Base-by-base conservation (phyloP, 2,329 filamentous ascomycete genomes). In the Diaporthe amygdali region DNA sequence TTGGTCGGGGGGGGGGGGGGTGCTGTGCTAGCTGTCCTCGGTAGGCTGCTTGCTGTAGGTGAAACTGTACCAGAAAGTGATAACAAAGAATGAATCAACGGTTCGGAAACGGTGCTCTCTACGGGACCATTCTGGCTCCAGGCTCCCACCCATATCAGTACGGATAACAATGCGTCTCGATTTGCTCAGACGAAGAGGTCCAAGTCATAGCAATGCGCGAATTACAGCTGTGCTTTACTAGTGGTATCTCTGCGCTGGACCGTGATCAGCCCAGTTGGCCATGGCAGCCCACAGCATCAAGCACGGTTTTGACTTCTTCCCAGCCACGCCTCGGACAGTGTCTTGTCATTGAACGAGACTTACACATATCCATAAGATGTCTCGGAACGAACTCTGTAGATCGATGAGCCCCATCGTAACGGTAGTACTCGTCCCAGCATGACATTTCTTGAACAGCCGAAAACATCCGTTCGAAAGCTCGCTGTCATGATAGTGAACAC, bases 31-130 rank as follows among this genome's bases (percentile, higher is more conserved):
- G 59, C 7, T 63, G 44, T 8, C 20, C 27, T 47, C 27, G 59
- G 20, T 8, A 17, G 59, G 59, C 30, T 63, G 27, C 56, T 17
- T 63, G 56, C 59, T 47, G 59, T 25, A 47, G 59, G 9, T 34
- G 59, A 47, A 63, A 63, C 59, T 12, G 27, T n/a, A 12, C 39
- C 20, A 14, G 27, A 30, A 7, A 10, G 15, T 1, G 41, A 63
- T 30, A 63, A 63, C 59, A 63, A 49, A 47, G 59, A 22, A 34
- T n/a, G n/a, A n/a, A n/a, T n/a, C n/a, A n/a, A n/a, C n/a, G n/a
- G n/a, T n/a, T n/a, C n/a, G n/a, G n/a, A n/a, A n/a, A n/a, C n/a
- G n/a, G n/a, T n/a, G n/a, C n/a, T n/a, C n/a, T n/a, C n/a, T n/a
- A n/a, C n/a, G n/a, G n/a, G n/a, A n/a, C n/a, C n/a, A n/a, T n/a